phyloP scores from a whole-genome alignment of 2,329 filamentous ascomycete species.

The Sclerotinia trifoliorum region DNA sequence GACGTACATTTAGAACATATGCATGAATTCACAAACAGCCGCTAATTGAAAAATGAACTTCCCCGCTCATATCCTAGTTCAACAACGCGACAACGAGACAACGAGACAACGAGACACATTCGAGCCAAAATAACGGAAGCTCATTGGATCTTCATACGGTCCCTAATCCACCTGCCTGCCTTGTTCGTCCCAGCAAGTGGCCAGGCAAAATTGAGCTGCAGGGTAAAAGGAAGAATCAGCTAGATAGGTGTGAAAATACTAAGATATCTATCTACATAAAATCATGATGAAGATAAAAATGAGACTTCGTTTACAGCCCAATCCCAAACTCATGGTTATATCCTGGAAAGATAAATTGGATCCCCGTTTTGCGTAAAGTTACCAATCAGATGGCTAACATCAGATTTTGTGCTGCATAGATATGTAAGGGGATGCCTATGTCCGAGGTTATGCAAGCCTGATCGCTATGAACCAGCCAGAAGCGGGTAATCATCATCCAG shows the following conservation, averaged over 20 bases:
- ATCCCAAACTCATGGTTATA: conserved; percentile 7
- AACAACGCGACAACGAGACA: not conserved
- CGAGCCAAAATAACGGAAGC: not conserved
- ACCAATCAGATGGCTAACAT: conserved; percentile 12
- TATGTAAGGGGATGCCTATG: not conserved
- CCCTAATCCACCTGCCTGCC: not conserved
- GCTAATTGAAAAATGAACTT: not conserved
- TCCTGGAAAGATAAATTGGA: not conserved
- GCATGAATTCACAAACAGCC: not conserved
- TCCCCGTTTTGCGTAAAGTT: conserved; percentile 13
- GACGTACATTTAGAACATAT: not conserved
- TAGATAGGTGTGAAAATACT: not conserved
- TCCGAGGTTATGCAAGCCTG: conserved; percentile 17
- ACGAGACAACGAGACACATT: not conserved
- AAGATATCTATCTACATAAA: not conserved
- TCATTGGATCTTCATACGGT: conserved; percentile 12
- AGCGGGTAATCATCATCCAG: not conserved
- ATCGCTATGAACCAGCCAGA: conserved; percentile 16
- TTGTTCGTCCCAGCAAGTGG: not conserved
- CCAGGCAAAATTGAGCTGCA: not conserved
- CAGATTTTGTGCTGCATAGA: conserved; percentile 2
- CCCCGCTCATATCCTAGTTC: not conserved
- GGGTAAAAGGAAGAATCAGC: not conserved
- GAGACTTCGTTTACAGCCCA: conserved; percentile 16
- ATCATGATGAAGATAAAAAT: not conserved